Evolutionary conservation across 2,329 filamentous ascomycete genomes (phyloP).

Genomic region (Fusarium euwallaceae): DNA sequence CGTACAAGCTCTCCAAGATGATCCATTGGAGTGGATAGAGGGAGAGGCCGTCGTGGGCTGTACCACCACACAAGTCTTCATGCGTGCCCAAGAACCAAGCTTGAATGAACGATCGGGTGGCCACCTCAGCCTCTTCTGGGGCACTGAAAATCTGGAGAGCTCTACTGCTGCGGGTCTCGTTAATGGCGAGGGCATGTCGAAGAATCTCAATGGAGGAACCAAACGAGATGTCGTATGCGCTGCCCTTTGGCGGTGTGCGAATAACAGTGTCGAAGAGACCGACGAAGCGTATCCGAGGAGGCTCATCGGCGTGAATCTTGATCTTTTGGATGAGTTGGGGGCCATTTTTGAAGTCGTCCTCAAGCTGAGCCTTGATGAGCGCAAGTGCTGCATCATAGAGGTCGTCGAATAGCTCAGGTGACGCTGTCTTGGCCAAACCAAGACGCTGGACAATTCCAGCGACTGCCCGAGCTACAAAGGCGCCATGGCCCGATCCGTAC

Average conservation of each 20-base stretch:
- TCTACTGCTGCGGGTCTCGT: conserved; percentile 34
- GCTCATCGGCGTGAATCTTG: conserved; percentile 14
- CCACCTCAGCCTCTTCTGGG: conserved; percentile 21
- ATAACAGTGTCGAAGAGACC: conserved; percentile 41
- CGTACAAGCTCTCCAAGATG: conserved; percentile 37
- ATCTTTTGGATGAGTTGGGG: conserved; percentile 28
- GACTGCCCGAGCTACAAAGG: conserved; percentile 39
- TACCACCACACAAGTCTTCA: conserved; percentile 40
- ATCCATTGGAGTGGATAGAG: conserved; percentile 45
- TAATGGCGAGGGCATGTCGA: conserved; percentile 42
- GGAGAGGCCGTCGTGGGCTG: conserved; percentile 38
- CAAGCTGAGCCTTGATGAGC: conserved; percentile 38
- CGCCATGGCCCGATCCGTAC: conserved; percentile 43
- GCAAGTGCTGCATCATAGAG: conserved; percentile 32
- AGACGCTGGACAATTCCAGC: conserved; percentile 41
- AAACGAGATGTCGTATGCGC: conserved; percentile 36
- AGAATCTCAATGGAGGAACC: conserved; percentile 31
- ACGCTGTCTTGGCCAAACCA: conserved; percentile 22
- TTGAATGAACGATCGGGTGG: conserved; percentile 33
- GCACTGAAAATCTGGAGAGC: conserved; percentile 12
- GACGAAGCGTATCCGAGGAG: conserved; percentile 41
- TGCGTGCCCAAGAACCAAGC: conserved; percentile 45
- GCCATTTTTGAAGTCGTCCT: conserved; percentile 37
- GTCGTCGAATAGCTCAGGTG: conserved; percentile 29
- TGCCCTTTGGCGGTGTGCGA: conserved; percentile 8